Evolutionary conservation across 148 eudicot genomes (phyloP), one percentile per base, ranked within the genome.

Genomic region (Rhododendron henanense): DNA sequence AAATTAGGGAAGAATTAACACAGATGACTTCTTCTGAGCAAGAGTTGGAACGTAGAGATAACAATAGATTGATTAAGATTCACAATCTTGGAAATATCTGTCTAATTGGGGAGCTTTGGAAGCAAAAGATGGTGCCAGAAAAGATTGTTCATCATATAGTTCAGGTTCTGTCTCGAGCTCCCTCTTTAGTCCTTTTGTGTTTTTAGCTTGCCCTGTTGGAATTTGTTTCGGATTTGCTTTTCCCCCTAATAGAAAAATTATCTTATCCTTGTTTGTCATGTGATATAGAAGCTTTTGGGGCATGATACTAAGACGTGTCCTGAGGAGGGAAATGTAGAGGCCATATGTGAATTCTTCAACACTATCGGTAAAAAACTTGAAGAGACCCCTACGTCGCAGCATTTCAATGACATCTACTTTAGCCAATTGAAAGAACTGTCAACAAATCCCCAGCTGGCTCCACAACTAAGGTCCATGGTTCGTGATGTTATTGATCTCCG

Each of bases 71-170:
- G 92, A 44, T 93, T 83, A 97, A 97, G 84, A 91, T 97, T 28
- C 98, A 98, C 45, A 95, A 96, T 86, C 98, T 97, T 78, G 99
- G 99, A 79, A 97, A 97, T 84, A 97, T 97, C n/a, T 98, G 98
- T 85, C 93, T 97, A 51, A 95, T 97, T 91, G 99, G 99, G 39
- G 99, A 97, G 91, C 99, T 97, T 89, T 75, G 95, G 87, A 97
- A 94, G 92, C 99, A 95, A 87, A 95, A 91, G 89, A 97, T 97
- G 99, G 98, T 97, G 23, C 95, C 96, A 28, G 98, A 97, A 89
- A 97, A 87, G 93, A 94, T 95, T 85, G 98, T 93, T 85, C 99
- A 93, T 90, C 98, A 97, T 87, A 93, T 97, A 87, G 95, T 93
- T 85, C 96, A 93, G 98, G 99, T 97, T 87, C 57, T 83, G 18